Evolutionary conservation across 192 early-diverging fungal genomes (phyloP), one percentile per base, ranked within the genome.

Genomic region (Gamsiella multidivaricata): DNA sequence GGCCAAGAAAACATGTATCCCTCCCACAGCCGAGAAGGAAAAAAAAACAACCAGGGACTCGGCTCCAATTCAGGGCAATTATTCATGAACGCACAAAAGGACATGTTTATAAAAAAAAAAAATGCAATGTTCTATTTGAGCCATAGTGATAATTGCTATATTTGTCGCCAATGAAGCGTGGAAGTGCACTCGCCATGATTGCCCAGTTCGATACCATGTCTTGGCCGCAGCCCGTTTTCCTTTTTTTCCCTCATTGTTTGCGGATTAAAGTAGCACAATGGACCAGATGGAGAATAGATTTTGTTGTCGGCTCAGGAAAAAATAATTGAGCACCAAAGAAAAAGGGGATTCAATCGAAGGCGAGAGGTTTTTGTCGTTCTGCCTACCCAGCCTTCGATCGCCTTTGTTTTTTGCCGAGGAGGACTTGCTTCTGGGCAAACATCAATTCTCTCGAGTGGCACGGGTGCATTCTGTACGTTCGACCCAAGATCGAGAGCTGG

Each of bases 161-260:
- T 63, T 63, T 63, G 61, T 63, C 61, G 5, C 28, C 20, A 34
- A 63, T 51, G 42, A 25, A 26, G 47, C 26, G 15, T 12, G 42
- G 33, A 12, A 28, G 32, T 3, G 23, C 23, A 14, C 14, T 31
- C n/a, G n/a, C n/a, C n/a, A 15, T 56, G 1, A 33, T 47, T 46
- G 5, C 59, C 10, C 5, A 37, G 11, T 14, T 51, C 33, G 61
- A 51, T 63, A 26, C 32, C 22, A 28, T 64, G 53, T 54, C 36
- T 65, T 64, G 63, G 63, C 63, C 63, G 63, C 63, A 65, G 63
- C 63, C 63, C 50, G 42, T 54, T 65, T 32, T 45, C 34, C 50
- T 61, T 43, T 29, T 60, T 37, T 56, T 29, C 22, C 7, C 9
- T 37, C 22, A n/a, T n/a, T n/a, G 5, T 49, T 22, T 49, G 45